Conservation (phyloP, 75 land plant species). For the Larix kaempferi region DNA sequence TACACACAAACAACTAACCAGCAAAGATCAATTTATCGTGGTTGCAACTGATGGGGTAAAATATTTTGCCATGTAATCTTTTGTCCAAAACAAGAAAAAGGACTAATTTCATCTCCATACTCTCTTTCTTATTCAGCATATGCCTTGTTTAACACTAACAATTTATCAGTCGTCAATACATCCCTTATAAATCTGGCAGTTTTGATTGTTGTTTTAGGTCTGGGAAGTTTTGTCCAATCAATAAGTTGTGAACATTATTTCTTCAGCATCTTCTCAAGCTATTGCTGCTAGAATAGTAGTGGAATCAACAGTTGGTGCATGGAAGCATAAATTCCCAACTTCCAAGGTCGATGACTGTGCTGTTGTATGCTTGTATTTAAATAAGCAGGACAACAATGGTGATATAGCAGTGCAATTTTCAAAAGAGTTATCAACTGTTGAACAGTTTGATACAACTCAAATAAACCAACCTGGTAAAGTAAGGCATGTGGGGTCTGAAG, state of each 20-base stretch:
- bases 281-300: slow-evolving; percentile 50
- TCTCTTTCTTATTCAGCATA: not conserved
- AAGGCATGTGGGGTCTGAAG: too few species aligned
- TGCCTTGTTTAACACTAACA: too few species aligned
- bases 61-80: too few species aligned
- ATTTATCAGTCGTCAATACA: not conserved
- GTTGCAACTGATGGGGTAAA: slow-evolving; percentile 9
- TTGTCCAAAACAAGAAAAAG: too few species aligned
- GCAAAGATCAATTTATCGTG: too few species aligned
- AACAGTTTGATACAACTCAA: not conserved
- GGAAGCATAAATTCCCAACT: slow-evolving; percentile 49
- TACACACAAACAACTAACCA: too few species aligned
- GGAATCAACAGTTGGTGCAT: slow-evolving; percentile 41
- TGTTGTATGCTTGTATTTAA: slow-evolving; percentile 60
- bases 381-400: slow-evolving; percentile 24
- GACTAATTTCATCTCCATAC: too few species aligned
- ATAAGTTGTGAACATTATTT: slow-evolving; percentile 53
- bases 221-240: slow-evolving; percentile 73
- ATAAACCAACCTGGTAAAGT: too few species aligned
- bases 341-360: slow-evolving; percentile 74
- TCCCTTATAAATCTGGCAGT: not conserved
- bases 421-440: not conserved
- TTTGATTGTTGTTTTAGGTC: slow-evolving; percentile 31
- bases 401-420: not conserved
- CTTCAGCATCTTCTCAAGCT: slow-evolving; percentile 36